A percentile compares a stretch with the other conserved stretches of the same genome.
These are phyloP conservation scores for Fusarium denticulatum DNA, from an alignment of 2,329 filamentous ascomycete species.

Conservation along the genomic window DNA sequence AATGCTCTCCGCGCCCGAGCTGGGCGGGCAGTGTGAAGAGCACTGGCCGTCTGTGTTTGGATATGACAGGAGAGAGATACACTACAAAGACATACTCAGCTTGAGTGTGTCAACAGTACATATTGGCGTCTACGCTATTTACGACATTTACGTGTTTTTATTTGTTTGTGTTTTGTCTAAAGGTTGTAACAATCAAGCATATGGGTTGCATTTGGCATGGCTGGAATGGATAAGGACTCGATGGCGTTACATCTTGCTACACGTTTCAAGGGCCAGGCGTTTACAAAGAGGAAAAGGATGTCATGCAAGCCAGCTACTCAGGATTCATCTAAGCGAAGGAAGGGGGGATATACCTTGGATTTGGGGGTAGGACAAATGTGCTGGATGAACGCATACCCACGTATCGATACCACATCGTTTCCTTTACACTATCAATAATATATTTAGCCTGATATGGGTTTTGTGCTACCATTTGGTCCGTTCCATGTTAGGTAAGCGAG, in stretches of 20 bases:
- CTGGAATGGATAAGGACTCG: slow-evolving; percentile 25
- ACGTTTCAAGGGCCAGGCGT: slow-evolving; percentile 33
- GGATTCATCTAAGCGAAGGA: slow-evolving; percentile 4
- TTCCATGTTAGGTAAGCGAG: not conserved
- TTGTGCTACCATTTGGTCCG: not conserved
- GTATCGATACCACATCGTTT: slow-evolving; percentile 44
- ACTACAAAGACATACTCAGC: not conserved
- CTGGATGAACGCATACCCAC: slow-evolving; percentile 34
- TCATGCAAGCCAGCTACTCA: slow-evolving; percentile 21
- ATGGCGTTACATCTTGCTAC: slow-evolving; percentile 33
- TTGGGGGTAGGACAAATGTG: slow-evolving; percentile 32
- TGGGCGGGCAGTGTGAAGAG: slow-evolving; percentile 40
- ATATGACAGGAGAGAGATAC: slow-evolving; percentile 11
- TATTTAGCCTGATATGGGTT: slow-evolving; percentile 4
- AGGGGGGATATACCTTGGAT: slow-evolving; percentile 34
- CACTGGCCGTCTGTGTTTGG: slow-evolving; percentile 36
- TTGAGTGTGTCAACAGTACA: slow-evolving; percentile 1
- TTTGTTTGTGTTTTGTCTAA: slow-evolving; percentile 34
- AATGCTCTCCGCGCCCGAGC: slow-evolving; percentile 38
- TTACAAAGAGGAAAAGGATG: slow-evolving; percentile 35
- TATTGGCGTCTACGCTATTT: slow-evolving; percentile 13
- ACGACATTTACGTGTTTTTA: slow-evolving; percentile 31
- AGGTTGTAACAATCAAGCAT: slow-evolving; percentile 31
- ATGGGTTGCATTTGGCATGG: slow-evolving; percentile 30
- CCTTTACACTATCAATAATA: slow-evolving; percentile 29